Percentiles rank a stretch among this genome's conserved stretches.
Evolutionary conservation across 2,329 filamentous ascomycete species (phyloP).

Genomic region (Conoideocrella luteorostrata): DNA sequence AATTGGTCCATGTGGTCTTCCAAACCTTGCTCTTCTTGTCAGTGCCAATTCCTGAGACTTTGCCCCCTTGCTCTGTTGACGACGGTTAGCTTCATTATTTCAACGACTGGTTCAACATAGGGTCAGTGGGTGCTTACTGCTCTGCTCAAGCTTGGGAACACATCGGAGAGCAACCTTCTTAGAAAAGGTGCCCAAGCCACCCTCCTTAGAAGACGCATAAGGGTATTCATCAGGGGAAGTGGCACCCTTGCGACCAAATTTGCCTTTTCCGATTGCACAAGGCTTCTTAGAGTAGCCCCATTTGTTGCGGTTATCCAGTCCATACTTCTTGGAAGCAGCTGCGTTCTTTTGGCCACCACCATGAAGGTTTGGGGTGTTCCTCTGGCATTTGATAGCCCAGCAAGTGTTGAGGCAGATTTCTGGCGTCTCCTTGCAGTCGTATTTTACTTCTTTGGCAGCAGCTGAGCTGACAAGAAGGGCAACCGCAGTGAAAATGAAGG

Average conservation of each 20-base stretch:
- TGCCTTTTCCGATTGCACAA: too few relatives aligned
- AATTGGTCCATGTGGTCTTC: not conserved
- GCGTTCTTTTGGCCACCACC: not conserved
- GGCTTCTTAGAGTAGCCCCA: not conserved
- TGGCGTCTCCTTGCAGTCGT: not conserved
- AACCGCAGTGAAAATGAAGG: not conserved
- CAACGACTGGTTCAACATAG: too few relatives aligned
- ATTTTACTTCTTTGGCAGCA: not conserved
- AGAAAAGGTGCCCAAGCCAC: not conserved
- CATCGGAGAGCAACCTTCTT: not conserved
- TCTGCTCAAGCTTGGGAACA: not conserved
- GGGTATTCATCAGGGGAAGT: constrained; percentile 3
- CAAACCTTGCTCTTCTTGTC: not conserved
- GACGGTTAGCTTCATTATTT: too few relatives aligned
- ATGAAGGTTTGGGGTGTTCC: not conserved
- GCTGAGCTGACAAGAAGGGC: not conserved
- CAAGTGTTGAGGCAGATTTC: constrained; percentile 4
- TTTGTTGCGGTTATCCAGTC: not conserved
- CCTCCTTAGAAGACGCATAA: constrained; percentile 1
- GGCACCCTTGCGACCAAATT: not conserved
- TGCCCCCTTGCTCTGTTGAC: not conserved
- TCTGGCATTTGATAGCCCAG: constrained; percentile 2
- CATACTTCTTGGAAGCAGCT: not conserved
- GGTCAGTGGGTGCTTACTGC: fast-evolving
- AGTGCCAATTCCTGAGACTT: not conserved